These are phyloP conservation scores for Apiotrichum gracile DNA, from an alignment of 1,284 basidiomycete genomes.

Conservation along the genomic window DNA sequence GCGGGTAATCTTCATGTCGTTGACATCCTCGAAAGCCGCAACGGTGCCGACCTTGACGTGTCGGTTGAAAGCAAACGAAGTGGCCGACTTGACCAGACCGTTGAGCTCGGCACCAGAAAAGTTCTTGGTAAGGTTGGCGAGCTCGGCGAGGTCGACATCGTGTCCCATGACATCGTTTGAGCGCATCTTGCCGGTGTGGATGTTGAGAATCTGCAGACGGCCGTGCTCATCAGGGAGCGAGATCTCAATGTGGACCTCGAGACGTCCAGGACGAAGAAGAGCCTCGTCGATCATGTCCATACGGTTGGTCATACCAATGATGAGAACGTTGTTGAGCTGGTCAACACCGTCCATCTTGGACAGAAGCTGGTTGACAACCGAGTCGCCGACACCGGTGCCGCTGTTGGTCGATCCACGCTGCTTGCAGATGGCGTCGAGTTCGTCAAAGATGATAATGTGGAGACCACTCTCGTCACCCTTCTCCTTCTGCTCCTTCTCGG, in stretches of 20 bases:
- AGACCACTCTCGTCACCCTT: constrained; percentile 97
- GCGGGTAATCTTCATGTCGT: constrained; percentile 82
- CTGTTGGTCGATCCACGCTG: constrained; percentile 82
- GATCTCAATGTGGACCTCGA: constrained; percentile 99
- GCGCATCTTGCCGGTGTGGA: constrained; percentile 94
- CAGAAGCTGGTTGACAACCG: constrained; percentile 95
- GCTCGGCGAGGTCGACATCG: constrained; percentile 79
- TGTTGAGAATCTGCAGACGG: constrained; percentile 86
- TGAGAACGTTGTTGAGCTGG: constrained; percentile 97
- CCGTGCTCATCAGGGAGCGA: constrained; percentile 92
- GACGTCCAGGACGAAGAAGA: constrained; percentile 90
- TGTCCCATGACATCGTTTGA: constrained; percentile 81
- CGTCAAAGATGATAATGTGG: constrained; percentile 98
- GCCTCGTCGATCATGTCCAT: constrained; percentile 99
- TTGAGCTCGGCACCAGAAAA: constrained; percentile 96
- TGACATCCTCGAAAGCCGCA: constrained; percentile 94
- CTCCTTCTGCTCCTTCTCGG: constrained; percentile 98
- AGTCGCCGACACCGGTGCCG: constrained; percentile 97
- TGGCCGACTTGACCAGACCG: constrained; percentile 95
- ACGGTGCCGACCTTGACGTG: constrained; percentile 97
- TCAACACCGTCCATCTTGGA: constrained; percentile 99
- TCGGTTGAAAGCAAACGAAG: constrained; percentile 94
- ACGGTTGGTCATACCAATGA: constrained; percentile 99
- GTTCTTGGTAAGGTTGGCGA: constrained; percentile 87
- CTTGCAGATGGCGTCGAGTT: constrained; percentile 97